Evolutionary conservation across 345 rosid species (phyloP), one percentile per base, ranked within the genome.

Genomic region (Noccaea bulbosa): DNA sequence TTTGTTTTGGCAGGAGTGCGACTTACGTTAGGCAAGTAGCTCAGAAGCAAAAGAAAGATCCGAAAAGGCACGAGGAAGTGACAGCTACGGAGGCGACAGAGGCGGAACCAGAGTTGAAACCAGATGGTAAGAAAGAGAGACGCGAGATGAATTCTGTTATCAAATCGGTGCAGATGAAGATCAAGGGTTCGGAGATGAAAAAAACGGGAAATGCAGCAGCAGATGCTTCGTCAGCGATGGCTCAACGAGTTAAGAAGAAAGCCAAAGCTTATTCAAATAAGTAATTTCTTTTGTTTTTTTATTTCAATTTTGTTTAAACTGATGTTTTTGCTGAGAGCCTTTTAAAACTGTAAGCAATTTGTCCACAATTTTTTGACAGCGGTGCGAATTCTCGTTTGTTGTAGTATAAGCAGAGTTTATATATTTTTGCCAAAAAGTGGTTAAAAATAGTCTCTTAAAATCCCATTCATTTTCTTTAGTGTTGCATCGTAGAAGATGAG

Each of bases 1-100:
- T 20, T 51, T 10, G n/a, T 1, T 9, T 37, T 58, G 85, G 81
- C 81, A 94, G 99, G 95, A 89, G 96, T 69, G 96, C 99, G 8
- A 80, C 81, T 9, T 89, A 88, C 78, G 87, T 80, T 11, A 90
- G 96, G 73, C 96, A 94, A 53, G 73, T 86, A 50, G 70, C 74
- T 76, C 80, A 69, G 67, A 81, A 73, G 83, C 85, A 61, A 60
- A 88, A 83, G 81, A 81, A 72, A 30, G 81, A 71, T 9, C 67
- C 5, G 16, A 53, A 14, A 71, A 84, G 75, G 20, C 67, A 66
- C 10, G 85, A 77, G 59, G 65, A 68, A 22, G 57, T 11, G 66
- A 70, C 80, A 50, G 69, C 43, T 56, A 24, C 15, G 50, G 37
- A 8, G 27, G 22, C 48, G 35, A 56, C 9, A 46, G 48, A 46